Conservation (phyloP, 306 rosid genomes). For the Lablab purpureus region DNA sequence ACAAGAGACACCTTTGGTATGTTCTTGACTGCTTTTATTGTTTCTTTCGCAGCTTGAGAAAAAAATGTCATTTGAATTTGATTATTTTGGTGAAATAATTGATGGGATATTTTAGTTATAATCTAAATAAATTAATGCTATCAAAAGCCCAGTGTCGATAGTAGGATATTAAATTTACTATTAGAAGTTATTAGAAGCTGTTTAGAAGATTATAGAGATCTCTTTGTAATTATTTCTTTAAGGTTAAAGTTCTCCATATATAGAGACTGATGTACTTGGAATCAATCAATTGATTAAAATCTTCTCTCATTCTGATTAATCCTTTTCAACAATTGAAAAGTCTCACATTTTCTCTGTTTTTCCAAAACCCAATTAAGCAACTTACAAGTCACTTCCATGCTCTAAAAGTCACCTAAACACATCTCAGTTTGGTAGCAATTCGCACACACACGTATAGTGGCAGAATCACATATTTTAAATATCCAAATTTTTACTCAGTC, state of each 20-base stretch:
- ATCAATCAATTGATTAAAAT: too few species aligned
- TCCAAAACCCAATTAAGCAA: slow-evolving; percentile 10
- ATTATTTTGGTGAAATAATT: not conserved
- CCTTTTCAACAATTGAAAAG: slow-evolving; percentile 35
- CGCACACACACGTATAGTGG: not conserved
- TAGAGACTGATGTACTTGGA: too few species aligned
- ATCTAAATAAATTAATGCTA: not conserved
- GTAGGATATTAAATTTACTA: too few species aligned
- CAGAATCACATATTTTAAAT: not conserved
- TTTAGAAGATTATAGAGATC: too few species aligned
- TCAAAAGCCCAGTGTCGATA: not conserved
- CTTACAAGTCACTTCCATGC: slow-evolving; percentile 34
- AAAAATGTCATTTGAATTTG: not conserved
- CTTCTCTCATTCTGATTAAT: too few species aligned
- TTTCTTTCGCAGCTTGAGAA: slow-evolving; percentile 33
- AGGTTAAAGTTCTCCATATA: too few species aligned
- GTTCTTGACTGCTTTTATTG: slow-evolving; percentile 43
- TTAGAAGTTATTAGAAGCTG: too few species aligned
- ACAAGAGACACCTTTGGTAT: slow-evolving; percentile 88
- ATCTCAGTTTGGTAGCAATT: slow-evolving; percentile 18
- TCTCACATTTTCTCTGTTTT: slow-evolving; percentile 25
- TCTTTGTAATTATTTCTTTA: too few species aligned
- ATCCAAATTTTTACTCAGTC: not conserved
- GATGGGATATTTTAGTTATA: not conserved
- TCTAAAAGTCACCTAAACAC: slow-evolving; percentile 27